Evolutionary conservation across 2,329 filamentous ascomycete genomes (phyloP).

Genomic region (Nemania bipapillata): DNA sequence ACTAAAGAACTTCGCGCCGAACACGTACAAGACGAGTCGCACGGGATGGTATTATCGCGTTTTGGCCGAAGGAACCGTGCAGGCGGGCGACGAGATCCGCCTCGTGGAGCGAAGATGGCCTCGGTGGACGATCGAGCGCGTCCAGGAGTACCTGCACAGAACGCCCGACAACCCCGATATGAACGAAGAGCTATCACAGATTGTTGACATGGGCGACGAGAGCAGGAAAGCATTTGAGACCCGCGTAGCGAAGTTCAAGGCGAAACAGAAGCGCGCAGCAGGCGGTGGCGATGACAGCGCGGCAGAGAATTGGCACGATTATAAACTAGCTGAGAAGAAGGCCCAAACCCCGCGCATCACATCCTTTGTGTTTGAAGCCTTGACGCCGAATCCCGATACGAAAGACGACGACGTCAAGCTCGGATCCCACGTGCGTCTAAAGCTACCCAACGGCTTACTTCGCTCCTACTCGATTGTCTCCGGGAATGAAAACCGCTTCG

Average conservation of each 20-base stretch:
- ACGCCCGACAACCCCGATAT: constrained; percentile 62
- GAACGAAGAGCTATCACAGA: constrained; percentile 63
- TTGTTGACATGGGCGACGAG: constrained; percentile 64
- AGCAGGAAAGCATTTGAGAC: constrained; percentile 60
- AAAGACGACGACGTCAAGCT: constrained; percentile 50
- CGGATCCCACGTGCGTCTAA: constrained; percentile 68
- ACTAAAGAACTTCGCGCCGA: constrained; percentile 69
- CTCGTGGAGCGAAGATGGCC: constrained; percentile 67
- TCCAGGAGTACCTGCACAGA: constrained; percentile 71
- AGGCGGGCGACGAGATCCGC: constrained; percentile 66
- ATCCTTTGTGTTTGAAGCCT: constrained; percentile 64
- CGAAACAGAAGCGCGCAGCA: constrained; percentile 46
- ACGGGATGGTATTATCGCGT: constrained; percentile 76
- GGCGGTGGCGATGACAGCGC: constrained; percentile 35
- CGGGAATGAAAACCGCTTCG: constrained; percentile 62
- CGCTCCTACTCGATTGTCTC: constrained; percentile 70
- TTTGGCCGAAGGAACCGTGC: constrained; percentile 64
- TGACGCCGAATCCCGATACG: constrained; percentile 51
- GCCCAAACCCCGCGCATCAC: constrained; percentile 62
- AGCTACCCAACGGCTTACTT: constrained; percentile 65
- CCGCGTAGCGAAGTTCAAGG: constrained; percentile 61
- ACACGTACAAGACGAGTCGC: constrained; percentile 65
- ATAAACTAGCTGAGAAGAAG: constrained; percentile 61
- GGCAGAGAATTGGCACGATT: constrained; percentile 57
- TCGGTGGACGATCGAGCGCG: constrained; percentile 69